Conservation (phyloP, 805 yeast species). For the Torulaspora franciscae region DNA sequence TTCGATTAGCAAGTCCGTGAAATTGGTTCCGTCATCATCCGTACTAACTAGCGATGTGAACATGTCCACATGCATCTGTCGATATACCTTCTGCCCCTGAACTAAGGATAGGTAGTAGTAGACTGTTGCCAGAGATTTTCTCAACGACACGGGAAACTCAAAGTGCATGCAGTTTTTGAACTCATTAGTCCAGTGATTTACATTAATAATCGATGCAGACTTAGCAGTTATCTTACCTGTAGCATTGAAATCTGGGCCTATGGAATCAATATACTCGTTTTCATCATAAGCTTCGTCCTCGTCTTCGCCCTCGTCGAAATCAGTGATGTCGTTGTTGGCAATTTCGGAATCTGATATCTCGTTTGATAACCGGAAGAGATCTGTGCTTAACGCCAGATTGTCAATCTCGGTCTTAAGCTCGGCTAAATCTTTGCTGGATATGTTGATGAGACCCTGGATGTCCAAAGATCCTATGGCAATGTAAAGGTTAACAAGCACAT, state of each 20-base stretch:
- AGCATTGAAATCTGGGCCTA: conserved; percentile 35
- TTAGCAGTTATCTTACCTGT: conserved; percentile 60
- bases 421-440: conserved; percentile 65
- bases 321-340: conserved; percentile 34
- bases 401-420: conserved; percentile 37
- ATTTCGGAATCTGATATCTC: conserved; percentile 12
- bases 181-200: conserved; percentile 85
- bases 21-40: conserved; percentile 35
- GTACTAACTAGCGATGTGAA: conserved; percentile 51
- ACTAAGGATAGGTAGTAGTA: conserved; percentile 68
- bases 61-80: conserved; percentile 56
- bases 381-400: conserved; percentile 52
- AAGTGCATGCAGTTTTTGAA: conserved; percentile 69
- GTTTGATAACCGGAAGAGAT: conserved; percentile 37
- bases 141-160: conserved; percentile 64
- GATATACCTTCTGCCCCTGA: conserved; percentile 62
- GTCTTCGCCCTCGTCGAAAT: conserved; percentile 38
- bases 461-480: conserved; percentile 73
- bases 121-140: conserved; percentile 59
- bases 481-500: conserved; percentile 74
- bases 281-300: conserved; percentile 41
- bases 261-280: conserved; percentile 32
- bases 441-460: conserved; percentile 61
- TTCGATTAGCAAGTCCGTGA: conserved; percentile 29
- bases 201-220: conserved; percentile 68